Base-by-base conservation (phyloP, 2,329 filamentous ascomycete species). In the Aspergillus vadensis region DNA sequence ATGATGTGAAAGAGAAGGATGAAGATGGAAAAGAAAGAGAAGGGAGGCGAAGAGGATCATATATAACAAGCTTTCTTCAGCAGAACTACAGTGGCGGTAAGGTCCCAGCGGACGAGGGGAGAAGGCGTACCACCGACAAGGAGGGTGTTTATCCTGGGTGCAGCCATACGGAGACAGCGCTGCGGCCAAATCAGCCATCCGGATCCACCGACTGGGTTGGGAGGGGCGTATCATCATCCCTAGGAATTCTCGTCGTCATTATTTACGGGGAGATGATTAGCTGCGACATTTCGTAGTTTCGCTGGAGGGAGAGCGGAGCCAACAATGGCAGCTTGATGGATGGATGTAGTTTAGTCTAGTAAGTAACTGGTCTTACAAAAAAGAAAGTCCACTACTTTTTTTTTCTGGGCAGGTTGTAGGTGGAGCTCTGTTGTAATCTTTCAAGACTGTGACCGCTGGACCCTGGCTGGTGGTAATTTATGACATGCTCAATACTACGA, bases 241-340 rank as follows among this genome's bases (percentile, higher is more conserved):
- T 75, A 70, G 65, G 69, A 73, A 77, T 76, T 75, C 69, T 76
- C 75, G 74, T 76, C 69, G 70, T 72, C 61, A 63, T 66, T 66
- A 58, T 49, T 56, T 23, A 30, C 23, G 14, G 12, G 25, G 17
- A 19, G 15, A 15, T 47, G 36, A 55, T 59, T 61, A 59, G 41
- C 41, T 44, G 41, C 41, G 12, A 36, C 32, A 36, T 36, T 36
- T 14, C 32, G 32, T 12, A 36, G 32, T 36, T 36, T 36, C 25
- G 32, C 32, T 36, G 32, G 12, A 36, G 30, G 30, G 30, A 8
- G 32, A 36, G 32, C 56, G 55, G 58, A 53, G 32, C 50, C 50
- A 53, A 53, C 50, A 53, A 55, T 55, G 41, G 53, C 25, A 21
- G 25, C n/a, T 21, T 19, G 17, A 21, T 44, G 41, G 41, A 44